Evolutionary conservation across 345 rosid species (phyloP).

Genomic region (Toxicodendron radicans): DNA sequence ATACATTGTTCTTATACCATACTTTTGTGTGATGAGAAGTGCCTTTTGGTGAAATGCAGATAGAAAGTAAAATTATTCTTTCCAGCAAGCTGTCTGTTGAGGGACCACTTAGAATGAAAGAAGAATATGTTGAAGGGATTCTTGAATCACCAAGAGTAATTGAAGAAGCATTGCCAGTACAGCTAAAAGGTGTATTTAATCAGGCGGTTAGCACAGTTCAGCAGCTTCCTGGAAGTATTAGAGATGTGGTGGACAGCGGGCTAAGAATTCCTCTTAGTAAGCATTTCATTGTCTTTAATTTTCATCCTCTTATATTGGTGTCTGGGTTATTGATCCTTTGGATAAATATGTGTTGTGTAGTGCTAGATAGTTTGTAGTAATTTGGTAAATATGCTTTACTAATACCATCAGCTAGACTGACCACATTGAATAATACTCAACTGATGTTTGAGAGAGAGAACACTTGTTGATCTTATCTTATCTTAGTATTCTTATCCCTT

Average conservation of each 20-base stretch:
- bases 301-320: neutral
- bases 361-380: neutral
- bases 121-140: constrained; percentile 80
- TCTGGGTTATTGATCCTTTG: neutral
- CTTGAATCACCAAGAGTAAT: constrained; percentile 74
- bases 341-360: neutral
- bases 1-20: neutral
- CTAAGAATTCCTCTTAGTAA: constrained; percentile 81
- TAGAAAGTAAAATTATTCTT: constrained; percentile 71
- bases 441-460: neutral
- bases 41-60: constrained; percentile 44
- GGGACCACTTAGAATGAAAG: constrained; percentile 93
- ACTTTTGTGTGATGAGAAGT: neutral
- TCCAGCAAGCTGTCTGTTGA: constrained; percentile 72
- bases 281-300: constrained; percentile 25
- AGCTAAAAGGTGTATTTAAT: constrained; percentile 69
- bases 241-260: constrained; percentile 66
- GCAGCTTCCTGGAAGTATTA: constrained; percentile 79
- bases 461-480: constrained; percentile 1
- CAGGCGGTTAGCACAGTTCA: constrained; percentile 68
- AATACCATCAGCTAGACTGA: neutral
- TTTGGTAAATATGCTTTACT: neutral
- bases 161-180: constrained; percentile 81
- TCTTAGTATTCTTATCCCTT: neutral
- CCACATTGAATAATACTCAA: constrained; percentile 1